These are phyloP conservation scores for Cerrena zonata DNA, from an alignment of 1,284 basidiomycete species.

Conservation along the genomic window DNA sequence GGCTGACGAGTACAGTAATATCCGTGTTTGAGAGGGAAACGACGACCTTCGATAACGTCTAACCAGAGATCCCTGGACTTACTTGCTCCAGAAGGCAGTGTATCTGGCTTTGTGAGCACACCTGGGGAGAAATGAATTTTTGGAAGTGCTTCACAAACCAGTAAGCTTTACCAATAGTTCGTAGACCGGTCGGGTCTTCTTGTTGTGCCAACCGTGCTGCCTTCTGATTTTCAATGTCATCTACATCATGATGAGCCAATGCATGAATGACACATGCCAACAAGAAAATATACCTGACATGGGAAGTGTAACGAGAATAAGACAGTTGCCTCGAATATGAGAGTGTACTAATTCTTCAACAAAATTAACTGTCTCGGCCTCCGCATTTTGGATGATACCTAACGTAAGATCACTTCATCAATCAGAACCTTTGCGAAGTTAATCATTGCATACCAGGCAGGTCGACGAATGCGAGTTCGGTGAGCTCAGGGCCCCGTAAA, in stretches of 20 bases:
- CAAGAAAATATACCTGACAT: conserved; percentile 44
- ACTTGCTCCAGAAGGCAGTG: conserved; percentile 39
- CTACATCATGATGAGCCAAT: conserved; percentile 28
- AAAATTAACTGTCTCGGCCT: conserved; percentile 35
- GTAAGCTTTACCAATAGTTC: conserved; percentile 50
- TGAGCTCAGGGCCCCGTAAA: conserved; percentile 35
- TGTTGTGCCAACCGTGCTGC: conserved; percentile 48
- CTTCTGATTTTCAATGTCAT: conserved; percentile 62
- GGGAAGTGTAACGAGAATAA: conserved; percentile 58
- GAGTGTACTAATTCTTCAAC: conserved; percentile 42
- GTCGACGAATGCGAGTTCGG: conserved; percentile 16
- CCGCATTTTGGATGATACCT: conserved; percentile 56
- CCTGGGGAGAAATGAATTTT: too few species aligned
- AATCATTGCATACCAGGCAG: conserved; percentile 18
- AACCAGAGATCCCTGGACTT: conserved; percentile 41
- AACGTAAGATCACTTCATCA: too few species aligned
- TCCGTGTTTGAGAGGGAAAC: conserved; percentile 44
- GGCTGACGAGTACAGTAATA: conserved; percentile 65
- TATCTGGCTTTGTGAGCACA: conserved; percentile 65
- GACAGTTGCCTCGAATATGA: conserved; percentile 36
- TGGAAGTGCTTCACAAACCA: too few species aligned
- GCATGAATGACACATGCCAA: too few species aligned
- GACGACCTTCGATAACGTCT: conserved; percentile 46
- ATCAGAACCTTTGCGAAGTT: background rate
- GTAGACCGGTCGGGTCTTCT: conserved; percentile 44